Evolutionary conservation across 768 basidiomycete species (phyloP), one percentile per base, ranked within the genome.

Genomic region (Hydnomerulius pinastri): DNA sequence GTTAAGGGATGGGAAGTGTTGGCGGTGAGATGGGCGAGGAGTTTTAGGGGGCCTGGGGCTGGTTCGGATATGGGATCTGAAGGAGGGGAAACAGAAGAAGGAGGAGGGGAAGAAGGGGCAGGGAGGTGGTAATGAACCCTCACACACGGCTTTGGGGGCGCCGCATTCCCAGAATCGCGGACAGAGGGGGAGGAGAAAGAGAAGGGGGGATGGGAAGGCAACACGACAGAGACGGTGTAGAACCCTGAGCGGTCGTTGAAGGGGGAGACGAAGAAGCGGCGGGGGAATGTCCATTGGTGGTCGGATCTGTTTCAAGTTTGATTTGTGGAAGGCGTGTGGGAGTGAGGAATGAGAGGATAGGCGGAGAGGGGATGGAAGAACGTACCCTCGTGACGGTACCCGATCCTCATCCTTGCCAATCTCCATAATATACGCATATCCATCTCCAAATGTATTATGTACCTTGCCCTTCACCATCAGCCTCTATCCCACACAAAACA

Each of bases 361-460:
- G 18, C 8, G 12, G 30, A 8, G 2, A 4, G 29, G 15, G 42
- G 32, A 56, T 17, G n/a, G n/a, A n/a, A n/a, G n/a, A 17, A 61
- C 68, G 59, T 54, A 78, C 71, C 71, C 69, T 23, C 51, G 50
- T n/a, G 67, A 46, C 4, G 61, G 58, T 9, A 28, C 38, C 21
- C 51, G 28, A 48, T 83, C 81, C 61, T 83, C 80, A 25, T 69
- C 64, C 11, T 61, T 61, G 11, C 74, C 77, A 0, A 73, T 53
- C 47, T 79, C 70, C 0, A 88, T 70, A 20, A 84, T 68, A 56
- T 86, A 77, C 6, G 81, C 71, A 62, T 87, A 85, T 48, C 77
- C 76, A 65, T 88, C 86, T 5, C 82, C 84, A 59, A 89, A 89
- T 0, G 86, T 87, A 60, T 87, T 89, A 59, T 88, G 86, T 7